Conservation (phyloP, 164 flowering plant genomes). For the Platanus orientalis region DNA sequence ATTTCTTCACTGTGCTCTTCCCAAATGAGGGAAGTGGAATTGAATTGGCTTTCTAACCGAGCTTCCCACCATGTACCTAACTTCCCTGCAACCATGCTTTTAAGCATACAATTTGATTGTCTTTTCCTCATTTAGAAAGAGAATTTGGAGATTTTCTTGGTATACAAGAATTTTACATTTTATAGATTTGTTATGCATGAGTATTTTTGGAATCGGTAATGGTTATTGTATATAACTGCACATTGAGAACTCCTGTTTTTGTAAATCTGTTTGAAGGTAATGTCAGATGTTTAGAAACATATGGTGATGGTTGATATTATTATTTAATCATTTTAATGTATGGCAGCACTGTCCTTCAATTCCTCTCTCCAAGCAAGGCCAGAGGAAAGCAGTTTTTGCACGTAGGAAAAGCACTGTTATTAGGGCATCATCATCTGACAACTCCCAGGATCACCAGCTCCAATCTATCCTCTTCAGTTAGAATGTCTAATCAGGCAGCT, state of each 20-base stretch:
- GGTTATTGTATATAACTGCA: not conserved
- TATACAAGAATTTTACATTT: no score
- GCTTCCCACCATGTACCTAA: no score
- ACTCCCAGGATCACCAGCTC: slow-evolving; percentile 30
- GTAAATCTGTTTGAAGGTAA: not conserved
- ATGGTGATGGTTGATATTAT: not conserved
- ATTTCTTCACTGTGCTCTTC: no score
- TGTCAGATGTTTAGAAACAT: not conserved
- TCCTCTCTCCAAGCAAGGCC: slow-evolving; percentile 22
- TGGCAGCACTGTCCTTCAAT: slow-evolving; percentile 28
- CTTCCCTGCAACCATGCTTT: no score
- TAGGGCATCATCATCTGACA: slow-evolving; percentile 45
- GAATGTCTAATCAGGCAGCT: no score
- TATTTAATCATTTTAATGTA: slow-evolving; percentile 1
- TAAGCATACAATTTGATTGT: no score
- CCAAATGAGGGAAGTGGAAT: no score
- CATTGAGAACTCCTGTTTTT: not conserved
- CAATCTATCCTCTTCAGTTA: slow-evolving; percentile 80
- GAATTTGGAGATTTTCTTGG: no score
- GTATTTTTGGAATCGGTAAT: no score
- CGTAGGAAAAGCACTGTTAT: slow-evolving; percentile 28
- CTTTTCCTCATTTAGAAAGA: no score
- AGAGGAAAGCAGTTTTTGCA: slow-evolving; percentile 20
- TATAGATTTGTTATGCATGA: no score
- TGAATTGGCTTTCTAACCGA: no score